Evolutionary conservation across 805 yeast genomes (phyloP).

Genomic region (Ogataea trehalophila): DNA sequence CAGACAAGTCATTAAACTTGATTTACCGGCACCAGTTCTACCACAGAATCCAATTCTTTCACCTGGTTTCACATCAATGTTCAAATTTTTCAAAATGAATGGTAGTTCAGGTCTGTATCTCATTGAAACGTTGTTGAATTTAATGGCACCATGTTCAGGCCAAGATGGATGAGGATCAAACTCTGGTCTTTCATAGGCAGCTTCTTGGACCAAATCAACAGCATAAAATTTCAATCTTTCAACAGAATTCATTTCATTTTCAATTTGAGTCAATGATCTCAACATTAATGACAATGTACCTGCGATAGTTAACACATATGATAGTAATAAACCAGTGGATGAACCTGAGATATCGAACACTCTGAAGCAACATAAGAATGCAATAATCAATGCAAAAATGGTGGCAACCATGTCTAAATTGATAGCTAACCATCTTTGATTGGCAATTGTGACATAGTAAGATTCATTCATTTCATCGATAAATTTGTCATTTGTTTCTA

Average conservation of each 20-base stretch:
- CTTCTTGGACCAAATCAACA: conserved; percentile 57
- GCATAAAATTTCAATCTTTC: conserved; percentile 70
- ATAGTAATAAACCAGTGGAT: conserved; percentile 57
- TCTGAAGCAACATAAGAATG: conserved; percentile 54
- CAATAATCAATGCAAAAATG: conserved; percentile 41
- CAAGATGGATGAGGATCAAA: conserved; percentile 40
- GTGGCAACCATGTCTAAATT: conserved; percentile 47
- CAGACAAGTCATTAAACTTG: conserved; percentile 58
- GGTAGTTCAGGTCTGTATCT: conserved; percentile 61
- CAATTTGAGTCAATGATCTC: conserved; percentile 63
- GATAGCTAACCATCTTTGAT: conserved; percentile 62
- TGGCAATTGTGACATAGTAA: conserved; percentile 48
- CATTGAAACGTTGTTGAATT: conserved; percentile 44
- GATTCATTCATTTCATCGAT: conserved; percentile 66
- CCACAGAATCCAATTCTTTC: conserved; percentile 84
- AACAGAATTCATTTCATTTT: conserved; percentile 78
- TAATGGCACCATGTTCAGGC: conserved; percentile 46
- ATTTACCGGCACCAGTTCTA: conserved; percentile 84
- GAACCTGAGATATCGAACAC: conserved; percentile 54
- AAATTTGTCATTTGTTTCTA: conserved; percentile 38
- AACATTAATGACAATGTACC: conserved; percentile 47
- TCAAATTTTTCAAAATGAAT: conserved; percentile 45
- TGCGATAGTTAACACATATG: conserved; percentile 55
- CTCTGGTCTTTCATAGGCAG: conserved; percentile 46
- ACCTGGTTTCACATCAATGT: conserved; percentile 40